Base-by-base conservation (phyloP, 352 stramenopile genomes). In the Phytophthora fragariaefolia region DNA sequence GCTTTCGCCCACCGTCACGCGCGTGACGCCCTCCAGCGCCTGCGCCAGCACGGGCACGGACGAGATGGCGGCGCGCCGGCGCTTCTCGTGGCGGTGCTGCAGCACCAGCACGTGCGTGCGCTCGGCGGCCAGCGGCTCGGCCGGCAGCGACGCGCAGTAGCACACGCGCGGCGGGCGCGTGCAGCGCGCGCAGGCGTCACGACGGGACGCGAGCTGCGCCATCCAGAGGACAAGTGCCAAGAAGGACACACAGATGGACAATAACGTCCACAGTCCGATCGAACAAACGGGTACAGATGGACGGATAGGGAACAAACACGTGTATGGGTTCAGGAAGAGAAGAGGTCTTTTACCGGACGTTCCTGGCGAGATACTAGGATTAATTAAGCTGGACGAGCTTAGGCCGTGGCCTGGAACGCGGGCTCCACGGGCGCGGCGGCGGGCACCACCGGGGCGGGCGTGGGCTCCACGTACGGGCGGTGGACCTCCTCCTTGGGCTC, bases 401-500 rank as follows among this genome's bases (percentile, higher is more conserved):
- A 88, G 73, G 79, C 79, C 54, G 71, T 85, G 47, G 72, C 45
- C 74, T 87, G 79, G 76, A 69, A 88, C 50, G 74, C 65, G 9
- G 78, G 73, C 22, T 83, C 75, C 46, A 83, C 75, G 13, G 69
- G 62, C 45, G 70, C 58, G 23, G 73, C 60, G 22, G 58, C 69
- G 30, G 79, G 77, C 54, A 89, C 77, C 24, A 87, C 74, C 58
- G 73, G 74, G 30, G 78, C 66, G n/a, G n/a, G n/a, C 55, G 76
- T 83, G 40, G 87, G 87, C 71, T 93, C 87, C 45, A 93, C 84
- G 78, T 93, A 96, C 54, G 85, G 85, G 64, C 76, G 87, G 80
- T 91, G 84, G 17, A 93, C 79, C 65, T 97, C 96, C 79, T 99
- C 97, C 93, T 99, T 99, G 52, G 98, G 98, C 82, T 99, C 97